Percentiles rank a stretch among this genome's conserved stretches.
phyloP scores from a whole-genome alignment of 768 basidiomycete species.

The Leccinum obscurum region DNA sequence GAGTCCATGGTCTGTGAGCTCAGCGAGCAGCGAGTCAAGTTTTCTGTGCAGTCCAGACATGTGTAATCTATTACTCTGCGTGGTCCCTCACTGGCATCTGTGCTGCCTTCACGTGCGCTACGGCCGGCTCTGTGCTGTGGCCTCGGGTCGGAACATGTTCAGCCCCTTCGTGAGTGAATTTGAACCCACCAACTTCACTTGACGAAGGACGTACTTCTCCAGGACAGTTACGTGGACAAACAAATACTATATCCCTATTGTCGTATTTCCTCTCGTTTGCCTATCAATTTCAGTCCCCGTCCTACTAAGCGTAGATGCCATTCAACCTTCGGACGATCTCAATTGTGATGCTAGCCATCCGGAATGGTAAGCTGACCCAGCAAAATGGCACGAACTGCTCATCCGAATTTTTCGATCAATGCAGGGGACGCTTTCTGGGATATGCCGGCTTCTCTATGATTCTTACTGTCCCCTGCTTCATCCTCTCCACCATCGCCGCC shows the following conservation, averaged over 20 bases:
- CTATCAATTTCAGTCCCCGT: conserved; percentile 44
- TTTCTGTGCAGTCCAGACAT: conserved; percentile 20
- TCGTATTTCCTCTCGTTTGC: conserved; percentile 49
- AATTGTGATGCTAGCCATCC: conserved; percentile 61
- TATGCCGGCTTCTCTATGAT: conserved; percentile 60
- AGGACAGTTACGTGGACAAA: conserved; percentile 54
- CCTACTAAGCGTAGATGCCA: conserved; percentile 44
- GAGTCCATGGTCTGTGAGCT: conserved; percentile 14
- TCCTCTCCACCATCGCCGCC: conserved; percentile 39
- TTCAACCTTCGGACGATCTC: conserved; percentile 49
- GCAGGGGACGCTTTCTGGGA: conserved; percentile 63
- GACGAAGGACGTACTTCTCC: not conserved
- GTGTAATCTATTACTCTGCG: conserved; percentile 41
- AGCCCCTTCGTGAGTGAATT: conserved; percentile 20
- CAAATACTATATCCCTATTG: conserved; percentile 43
- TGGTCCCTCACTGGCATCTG: conserved; percentile 47
- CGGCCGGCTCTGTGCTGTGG: conserved; percentile 46
- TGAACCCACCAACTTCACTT: not conserved
- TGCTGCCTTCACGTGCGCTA: conserved; percentile 46
- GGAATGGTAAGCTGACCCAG: conserved; percentile 46
- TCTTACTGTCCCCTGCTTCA: conserved; percentile 51
- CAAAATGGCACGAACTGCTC: not conserved
- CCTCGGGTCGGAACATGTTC: conserved; percentile 30
- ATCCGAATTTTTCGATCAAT: conserved; percentile 1
- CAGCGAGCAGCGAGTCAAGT: conserved; percentile 12